These are phyloP conservation scores for Triglochin maritima DNA, from an alignment of 106 monocot species.

Conservation along the genomic window DNA sequence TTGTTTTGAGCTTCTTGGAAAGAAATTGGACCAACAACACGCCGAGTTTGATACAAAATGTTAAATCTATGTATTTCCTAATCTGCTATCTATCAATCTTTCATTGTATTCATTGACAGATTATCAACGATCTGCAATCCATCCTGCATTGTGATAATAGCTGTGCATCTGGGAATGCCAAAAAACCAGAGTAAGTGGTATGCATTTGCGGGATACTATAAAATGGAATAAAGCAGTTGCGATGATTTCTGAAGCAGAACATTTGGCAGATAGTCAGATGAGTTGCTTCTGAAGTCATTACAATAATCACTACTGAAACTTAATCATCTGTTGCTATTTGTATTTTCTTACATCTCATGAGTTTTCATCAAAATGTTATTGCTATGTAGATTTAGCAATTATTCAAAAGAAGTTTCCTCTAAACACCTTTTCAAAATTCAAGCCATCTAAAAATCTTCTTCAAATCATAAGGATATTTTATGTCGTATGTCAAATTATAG, in stretches of 20 bases:
- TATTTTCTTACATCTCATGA: too few relatives aligned
- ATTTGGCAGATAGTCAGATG: neutral
- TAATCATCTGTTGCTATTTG: constrained; percentile 21
- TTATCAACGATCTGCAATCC: constrained; percentile 38
- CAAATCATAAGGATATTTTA: neutral
- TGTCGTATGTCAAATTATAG: neutral
- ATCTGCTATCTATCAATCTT: neutral
- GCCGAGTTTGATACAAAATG: too few relatives aligned
- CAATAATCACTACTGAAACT: too few relatives aligned
- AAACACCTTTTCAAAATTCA: too few relatives aligned
- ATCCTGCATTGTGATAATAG: constrained; percentile 27
- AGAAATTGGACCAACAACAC: too few relatives aligned
- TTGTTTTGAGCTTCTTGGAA: too few relatives aligned
- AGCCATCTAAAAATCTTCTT: neutral
- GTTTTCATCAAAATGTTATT: too few relatives aligned
- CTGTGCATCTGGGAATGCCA: constrained; percentile 32
- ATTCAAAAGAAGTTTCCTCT: too few relatives aligned
- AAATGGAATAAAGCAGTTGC: neutral
- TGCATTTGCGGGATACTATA: neutral
- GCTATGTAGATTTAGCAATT: too few relatives aligned
- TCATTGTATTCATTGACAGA: constrained; percentile 3
- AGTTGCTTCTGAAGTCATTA: too few relatives aligned
- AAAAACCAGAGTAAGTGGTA: neutral
- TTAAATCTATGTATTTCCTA: too few relatives aligned
- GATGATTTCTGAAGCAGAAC: neutral